Base-by-base conservation (phyloP, 2,329 filamentous ascomycete species). In the Diaporthe australafricana region DNA sequence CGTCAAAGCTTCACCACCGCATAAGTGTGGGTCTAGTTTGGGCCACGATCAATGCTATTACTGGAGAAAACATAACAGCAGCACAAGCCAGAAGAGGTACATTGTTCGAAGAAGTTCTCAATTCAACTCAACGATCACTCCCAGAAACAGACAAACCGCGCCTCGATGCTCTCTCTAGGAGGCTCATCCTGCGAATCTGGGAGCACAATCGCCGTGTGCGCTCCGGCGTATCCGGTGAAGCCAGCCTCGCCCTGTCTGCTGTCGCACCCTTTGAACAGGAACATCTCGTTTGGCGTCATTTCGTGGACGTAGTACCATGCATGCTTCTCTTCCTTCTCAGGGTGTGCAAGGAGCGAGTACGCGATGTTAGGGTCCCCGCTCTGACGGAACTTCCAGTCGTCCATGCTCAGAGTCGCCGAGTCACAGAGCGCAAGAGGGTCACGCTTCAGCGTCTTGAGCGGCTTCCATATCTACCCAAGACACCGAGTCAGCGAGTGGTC, bases 211-310 rank as follows among this genome's bases (percentile, higher is more conserved):
- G 80, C 81, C 78, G 71, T 81, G 79, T 75, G 69, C 11, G 42
- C 57, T 7, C 57, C 57, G 4, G 69, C 48, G 9, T 65, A 70
- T 30, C 69, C 57, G 9, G 57, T 70, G 35, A 63, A 70, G 16
- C 48, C 69, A 1, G 69, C 50, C 60, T 47, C 42, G 27, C 56
- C 52, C 50, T 55, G 57, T 86, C 83, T 27, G 22, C 72, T 87
- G 78, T 91, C 90, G 76, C 87, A 91, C 75, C 88, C 90, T 78
- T 91, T 91, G 79, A 91, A 89, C 62, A 91, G 75, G 3, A 88
- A 82, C 7, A 88, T 86, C 80, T 91, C 84, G 5, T 86, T 82
- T 0, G 88, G 87, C 0, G 81, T 83, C 76, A 90, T 84, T 1
- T 82, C 83, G 60, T 82, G 83, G 70, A 87, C 82, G 78, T 88